These are phyloP conservation scores for Umbellularia californica DNA, from an alignment of 164 flowering plant species.

Conservation along the genomic window DNA sequence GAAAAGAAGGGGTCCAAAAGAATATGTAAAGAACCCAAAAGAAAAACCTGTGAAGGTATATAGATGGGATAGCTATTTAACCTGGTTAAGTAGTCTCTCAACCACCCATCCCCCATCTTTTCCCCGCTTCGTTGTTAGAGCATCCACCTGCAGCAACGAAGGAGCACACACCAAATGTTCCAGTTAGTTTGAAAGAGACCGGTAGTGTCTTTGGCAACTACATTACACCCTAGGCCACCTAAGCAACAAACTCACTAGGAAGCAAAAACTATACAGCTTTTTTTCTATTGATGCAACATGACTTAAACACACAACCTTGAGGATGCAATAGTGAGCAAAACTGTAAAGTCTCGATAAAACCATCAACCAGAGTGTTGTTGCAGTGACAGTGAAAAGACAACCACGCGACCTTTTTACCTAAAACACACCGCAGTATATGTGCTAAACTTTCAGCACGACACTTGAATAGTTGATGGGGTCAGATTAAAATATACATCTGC, in stretches of 20 bases:
- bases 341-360: not conserved
- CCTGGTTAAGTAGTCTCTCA: slow-evolving; percentile 82
- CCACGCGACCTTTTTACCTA: no score
- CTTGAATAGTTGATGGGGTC: no score
- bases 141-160: slow-evolving; percentile 64
- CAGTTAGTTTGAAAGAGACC: not conserved
- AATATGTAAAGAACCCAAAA: not conserved
- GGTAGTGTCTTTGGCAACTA: not conserved
- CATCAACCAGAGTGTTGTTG: not conserved
- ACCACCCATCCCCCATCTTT: slow-evolving; percentile 85
- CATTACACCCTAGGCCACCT: not conserved
- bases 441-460: no score
- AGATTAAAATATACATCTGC: no score
- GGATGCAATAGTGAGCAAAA: not conserved
- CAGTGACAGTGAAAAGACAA: no score
- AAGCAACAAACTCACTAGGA: not conserved
- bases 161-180: slow-evolving; percentile 1
- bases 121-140: slow-evolving; percentile 80
- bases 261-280: no score
- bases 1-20: not conserved
- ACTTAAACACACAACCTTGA: not conserved
- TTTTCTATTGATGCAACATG: not conserved
- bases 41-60: no score
- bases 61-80: slow-evolving; percentile 14
- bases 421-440: no score